These are phyloP conservation scores for Ceriops decandra DNA, from an alignment of 345 rosid species.

Conservation along the genomic window DNA sequence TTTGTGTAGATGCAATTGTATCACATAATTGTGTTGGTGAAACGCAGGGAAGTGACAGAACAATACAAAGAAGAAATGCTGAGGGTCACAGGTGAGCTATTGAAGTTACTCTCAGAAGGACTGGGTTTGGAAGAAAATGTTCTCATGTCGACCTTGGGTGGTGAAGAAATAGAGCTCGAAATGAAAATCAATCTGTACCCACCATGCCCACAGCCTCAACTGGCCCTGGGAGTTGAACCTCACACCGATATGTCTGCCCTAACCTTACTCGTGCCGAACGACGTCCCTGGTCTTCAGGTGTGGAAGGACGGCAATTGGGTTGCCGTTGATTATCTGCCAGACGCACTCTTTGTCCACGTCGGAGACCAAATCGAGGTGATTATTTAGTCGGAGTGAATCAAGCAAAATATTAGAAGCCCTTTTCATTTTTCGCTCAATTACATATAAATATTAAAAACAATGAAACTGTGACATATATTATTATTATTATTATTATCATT, in stretches of 20 bases:
- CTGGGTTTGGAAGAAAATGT: slow-evolving; percentile 34
- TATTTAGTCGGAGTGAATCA: neutral
- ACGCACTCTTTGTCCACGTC: slow-evolving; percentile 39
- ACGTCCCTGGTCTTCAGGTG: slow-evolving; percentile 50
- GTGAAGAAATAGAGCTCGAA: slow-evolving; percentile 38
- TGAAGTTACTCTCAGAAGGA: slow-evolving; percentile 44
- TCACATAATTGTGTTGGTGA: too few relatives aligned
- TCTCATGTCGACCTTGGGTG: slow-evolving; percentile 29
- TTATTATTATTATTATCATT: too few relatives aligned
- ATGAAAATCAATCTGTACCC: slow-evolving; percentile 59
- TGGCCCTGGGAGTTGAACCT: slow-evolving; percentile 54
- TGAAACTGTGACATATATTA: too few relatives aligned
- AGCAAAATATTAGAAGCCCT: neutral
- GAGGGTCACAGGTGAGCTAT: slow-evolving; percentile 25
- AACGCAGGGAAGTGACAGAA: slow-evolving; percentile 44
- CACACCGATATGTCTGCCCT: slow-evolving; percentile 61
- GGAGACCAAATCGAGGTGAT: slow-evolving; percentile 56
- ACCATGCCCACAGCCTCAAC: slow-evolving; percentile 58
- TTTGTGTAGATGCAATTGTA: too few relatives aligned
- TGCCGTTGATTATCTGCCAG: slow-evolving; percentile 39
- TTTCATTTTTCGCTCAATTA: neutral
- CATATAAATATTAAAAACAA: neutral
- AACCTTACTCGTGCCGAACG: slow-evolving; percentile 46
- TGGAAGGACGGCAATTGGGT: slow-evolving; percentile 52
- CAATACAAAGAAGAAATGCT: slow-evolving; percentile 41